A percentile compares a stretch with the other conserved stretches of the same genome.
Evolutionary conservation across 106 monocot genomes (phyloP).

Genomic region (Xerophyta viscosa): DNA sequence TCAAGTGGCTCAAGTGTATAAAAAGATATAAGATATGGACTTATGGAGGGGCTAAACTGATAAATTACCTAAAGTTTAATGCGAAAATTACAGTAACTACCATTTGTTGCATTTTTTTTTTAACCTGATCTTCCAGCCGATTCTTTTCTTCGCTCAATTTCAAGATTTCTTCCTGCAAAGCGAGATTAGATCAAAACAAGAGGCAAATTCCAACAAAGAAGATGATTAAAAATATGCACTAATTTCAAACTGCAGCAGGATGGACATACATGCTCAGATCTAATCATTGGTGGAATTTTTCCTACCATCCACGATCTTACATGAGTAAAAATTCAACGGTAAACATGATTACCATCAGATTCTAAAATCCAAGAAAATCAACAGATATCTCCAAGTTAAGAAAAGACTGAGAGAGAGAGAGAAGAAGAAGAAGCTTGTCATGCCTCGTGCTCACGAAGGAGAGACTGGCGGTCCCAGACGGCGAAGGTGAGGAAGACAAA

Average conservation of each 20-base stretch:
- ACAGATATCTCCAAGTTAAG: not conserved
- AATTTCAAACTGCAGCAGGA: too few species aligned
- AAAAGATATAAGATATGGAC: conserved; percentile 21
- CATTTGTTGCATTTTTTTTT: too few species aligned
- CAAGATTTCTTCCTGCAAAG: conserved; percentile 51
- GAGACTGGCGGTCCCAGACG: conserved; percentile 60
- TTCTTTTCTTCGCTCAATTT: conserved; percentile 34
- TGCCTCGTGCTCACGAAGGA: conserved; percentile 61
- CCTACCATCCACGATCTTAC: too few species aligned
- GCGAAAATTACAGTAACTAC: too few species aligned
- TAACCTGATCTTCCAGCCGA: conserved; percentile 54
- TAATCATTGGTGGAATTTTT: too few species aligned
- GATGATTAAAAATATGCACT: too few species aligned
- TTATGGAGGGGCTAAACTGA: too few species aligned
- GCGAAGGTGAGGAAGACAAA: conserved; percentile 44
- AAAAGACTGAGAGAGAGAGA: not conserved
- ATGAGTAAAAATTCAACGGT: too few species aligned
- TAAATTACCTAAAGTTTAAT: too few species aligned
- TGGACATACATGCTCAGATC: too few species aligned
- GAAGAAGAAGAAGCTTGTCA: not conserved
- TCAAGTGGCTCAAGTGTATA: not conserved
- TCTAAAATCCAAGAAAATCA: not conserved
- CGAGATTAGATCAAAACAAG: not conserved
- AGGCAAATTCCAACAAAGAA: not conserved
- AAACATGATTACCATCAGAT: too few species aligned